Conservation (phyloP, 257 asterid species). For the Ballota nigra region DNA sequence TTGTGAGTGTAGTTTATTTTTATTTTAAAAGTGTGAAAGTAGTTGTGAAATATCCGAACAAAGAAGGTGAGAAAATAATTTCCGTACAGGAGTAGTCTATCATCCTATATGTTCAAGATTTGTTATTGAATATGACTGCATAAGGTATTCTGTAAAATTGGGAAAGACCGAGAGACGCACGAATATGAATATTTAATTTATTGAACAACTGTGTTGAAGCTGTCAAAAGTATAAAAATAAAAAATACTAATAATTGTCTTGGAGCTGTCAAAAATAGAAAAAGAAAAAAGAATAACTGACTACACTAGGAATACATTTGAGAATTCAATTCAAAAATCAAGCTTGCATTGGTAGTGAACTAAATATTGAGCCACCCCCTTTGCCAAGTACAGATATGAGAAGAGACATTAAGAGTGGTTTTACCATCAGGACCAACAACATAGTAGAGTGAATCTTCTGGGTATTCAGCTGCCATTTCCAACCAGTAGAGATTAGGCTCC, state of each 20-base stretch:
- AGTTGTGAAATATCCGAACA: too few species aligned
- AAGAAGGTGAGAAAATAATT: too few species aligned
- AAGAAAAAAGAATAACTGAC: too few species aligned
- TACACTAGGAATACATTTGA: too few species aligned
- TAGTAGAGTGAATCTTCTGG: constrained; percentile 57
- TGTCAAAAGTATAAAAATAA: too few species aligned
- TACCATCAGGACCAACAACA: constrained; percentile 48
- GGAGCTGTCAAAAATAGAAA: too few species aligned
- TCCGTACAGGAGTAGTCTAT: too few species aligned
- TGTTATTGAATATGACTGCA: neutral
- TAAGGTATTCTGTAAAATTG: neutral
- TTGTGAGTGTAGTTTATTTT: too few species aligned
- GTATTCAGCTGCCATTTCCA: constrained; percentile 55
- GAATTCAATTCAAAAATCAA: too few species aligned
- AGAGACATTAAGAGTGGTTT: constrained; percentile 37
- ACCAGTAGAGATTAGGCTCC: constrained; percentile 78
- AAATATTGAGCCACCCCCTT: constrained; percentile 47
- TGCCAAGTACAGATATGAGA: constrained; percentile 45
- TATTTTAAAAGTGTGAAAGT: too few species aligned
- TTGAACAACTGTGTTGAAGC: neutral
- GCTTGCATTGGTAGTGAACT: neutral
- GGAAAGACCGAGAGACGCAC: neutral
- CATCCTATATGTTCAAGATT: neutral
- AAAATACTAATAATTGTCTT: too few species aligned
- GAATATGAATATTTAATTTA: neutral